Evolutionary conservation across 805 yeast species (phyloP).

Genomic region (Lipomyces chichibuensis): DNA sequence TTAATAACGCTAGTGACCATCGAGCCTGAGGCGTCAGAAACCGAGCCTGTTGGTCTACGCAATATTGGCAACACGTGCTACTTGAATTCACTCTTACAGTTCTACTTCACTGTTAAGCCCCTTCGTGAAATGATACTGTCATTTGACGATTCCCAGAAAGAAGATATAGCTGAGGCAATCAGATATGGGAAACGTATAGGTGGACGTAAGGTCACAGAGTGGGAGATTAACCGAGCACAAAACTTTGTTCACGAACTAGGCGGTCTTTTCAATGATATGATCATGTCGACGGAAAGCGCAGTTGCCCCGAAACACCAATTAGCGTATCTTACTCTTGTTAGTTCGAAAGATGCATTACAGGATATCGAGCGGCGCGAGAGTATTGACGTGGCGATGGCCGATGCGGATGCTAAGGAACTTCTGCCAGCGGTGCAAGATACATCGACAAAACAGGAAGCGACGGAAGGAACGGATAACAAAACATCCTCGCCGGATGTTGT

Average conservation of each 20-base stretch:
- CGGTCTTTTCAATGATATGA: slow-evolving; percentile 69
- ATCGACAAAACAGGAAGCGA: slow-evolving; percentile 13
- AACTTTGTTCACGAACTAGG: slow-evolving; percentile 78
- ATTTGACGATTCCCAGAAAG: slow-evolving; percentile 48
- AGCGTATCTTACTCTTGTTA: slow-evolving; percentile 81
- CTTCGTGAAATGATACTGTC: slow-evolving; percentile 65
- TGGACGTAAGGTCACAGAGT: slow-evolving; percentile 77
- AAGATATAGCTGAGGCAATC: slow-evolving; percentile 34
- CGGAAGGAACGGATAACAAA: not conserved
- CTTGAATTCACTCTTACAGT: slow-evolving; percentile 85
- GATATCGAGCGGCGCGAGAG: slow-evolving; percentile 11
- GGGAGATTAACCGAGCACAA: slow-evolving; percentile 77
- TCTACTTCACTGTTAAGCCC: slow-evolving; percentile 84
- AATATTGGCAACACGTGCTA: slow-evolving; percentile 97
- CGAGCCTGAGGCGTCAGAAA: slow-evolving; percentile 46
- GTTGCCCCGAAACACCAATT: slow-evolving; percentile 82
- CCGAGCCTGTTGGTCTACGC: slow-evolving; percentile 81
- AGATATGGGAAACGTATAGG: slow-evolving; percentile 68
- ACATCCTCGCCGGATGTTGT: slow-evolving; percentile 31
- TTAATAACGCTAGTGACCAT: slow-evolving; percentile 1
- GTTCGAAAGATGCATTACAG: slow-evolving; percentile 48
- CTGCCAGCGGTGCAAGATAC: not conserved
- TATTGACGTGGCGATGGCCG: slow-evolving; percentile 4
- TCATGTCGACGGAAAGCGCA: slow-evolving; percentile 60
- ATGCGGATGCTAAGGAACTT: not conserved